A percentile compares a stretch with the other conserved stretches of the same genome.
Conservation (phyloP, 1,284 basidiomycete species). For the Microbotryum violaceum region DNA sequence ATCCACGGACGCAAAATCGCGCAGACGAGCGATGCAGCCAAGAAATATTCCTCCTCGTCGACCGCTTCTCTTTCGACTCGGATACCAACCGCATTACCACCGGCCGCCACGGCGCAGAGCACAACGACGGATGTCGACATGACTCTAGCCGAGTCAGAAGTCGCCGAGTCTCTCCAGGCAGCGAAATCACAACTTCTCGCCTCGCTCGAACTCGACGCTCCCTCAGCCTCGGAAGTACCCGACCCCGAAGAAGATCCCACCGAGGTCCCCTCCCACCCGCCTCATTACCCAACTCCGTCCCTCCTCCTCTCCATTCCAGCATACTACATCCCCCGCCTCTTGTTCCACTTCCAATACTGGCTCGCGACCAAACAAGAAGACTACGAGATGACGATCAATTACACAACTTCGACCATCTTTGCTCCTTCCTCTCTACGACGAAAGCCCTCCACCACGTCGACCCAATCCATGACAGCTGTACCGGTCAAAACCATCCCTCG, state of each 20-base stretch:
- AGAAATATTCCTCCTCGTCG: no score
- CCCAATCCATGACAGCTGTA: not conserved
- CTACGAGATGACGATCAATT: constrained; percentile 34
- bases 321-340: constrained; percentile 52
- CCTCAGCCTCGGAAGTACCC: not conserved
- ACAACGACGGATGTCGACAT: constrained; percentile 8
- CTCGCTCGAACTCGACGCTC: constrained; percentile 23
- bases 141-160: not conserved
- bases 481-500: constrained; percentile 21
- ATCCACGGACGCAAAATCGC: constrained; percentile 28
- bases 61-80: no score
- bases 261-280: constrained; percentile 19
- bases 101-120: not conserved
- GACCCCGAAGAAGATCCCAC: not conserved
- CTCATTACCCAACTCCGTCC: constrained; percentile 21
- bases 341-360: constrained; percentile 78
- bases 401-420: constrained; percentile 32
- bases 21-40: not conserved
- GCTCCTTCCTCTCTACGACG: constrained; percentile 24
- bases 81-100: not conserved
- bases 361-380: constrained; percentile 55
- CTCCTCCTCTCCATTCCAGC: constrained; percentile 15
- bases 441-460: not conserved
- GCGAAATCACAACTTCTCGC: constrained; percentile 17
- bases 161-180: not conserved